Evolutionary conservation across 2,329 filamentous ascomycete species (phyloP).

Genomic region (Plectosphaerella sp.): DNA sequence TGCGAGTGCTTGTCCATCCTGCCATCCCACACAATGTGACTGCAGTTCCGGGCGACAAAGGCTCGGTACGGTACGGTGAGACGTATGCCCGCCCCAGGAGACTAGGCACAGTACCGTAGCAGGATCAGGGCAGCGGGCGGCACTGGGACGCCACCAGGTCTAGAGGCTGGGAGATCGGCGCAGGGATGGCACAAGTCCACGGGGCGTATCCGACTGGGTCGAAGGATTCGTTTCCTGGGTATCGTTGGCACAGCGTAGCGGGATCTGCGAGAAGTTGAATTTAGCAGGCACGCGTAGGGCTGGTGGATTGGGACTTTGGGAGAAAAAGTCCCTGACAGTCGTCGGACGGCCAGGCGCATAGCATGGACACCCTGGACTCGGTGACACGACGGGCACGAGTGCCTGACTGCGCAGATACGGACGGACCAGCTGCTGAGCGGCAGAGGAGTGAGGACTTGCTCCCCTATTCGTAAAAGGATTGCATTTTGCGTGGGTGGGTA

Average conservation of each 20-base stretch:
- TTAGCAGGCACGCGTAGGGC: neutral
- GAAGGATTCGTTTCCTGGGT: neutral
- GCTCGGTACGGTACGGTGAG: too few relatives aligned
- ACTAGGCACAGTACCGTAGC: neutral
- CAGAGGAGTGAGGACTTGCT: too few relatives aligned
- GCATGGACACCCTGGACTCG: too few relatives aligned
- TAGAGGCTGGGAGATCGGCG: slow-evolving; percentile 2
- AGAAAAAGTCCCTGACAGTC: neutral
- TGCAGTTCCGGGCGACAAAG: too few relatives aligned
- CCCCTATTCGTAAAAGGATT: too few relatives aligned
- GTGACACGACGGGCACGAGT: too few relatives aligned
- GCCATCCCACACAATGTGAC: too few relatives aligned
- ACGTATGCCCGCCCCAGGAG: too few relatives aligned
- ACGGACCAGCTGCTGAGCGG: too few relatives aligned
- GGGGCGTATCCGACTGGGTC: neutral
- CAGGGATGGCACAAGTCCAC: neutral
- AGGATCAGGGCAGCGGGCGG: neutral
- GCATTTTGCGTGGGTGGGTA: too few relatives aligned
- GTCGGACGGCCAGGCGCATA: too few relatives aligned
- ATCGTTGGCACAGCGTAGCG: neutral
- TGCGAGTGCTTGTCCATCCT: too few relatives aligned
- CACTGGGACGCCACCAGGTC: slow-evolving; percentile 1
- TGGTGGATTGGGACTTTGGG: neutral
- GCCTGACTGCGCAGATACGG: neutral
- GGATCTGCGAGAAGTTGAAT: neutral